These are phyloP conservation scores for Petasospora fabianii DNA, from an alignment of 1,139 yeast species.

Conservation along the genomic window DNA sequence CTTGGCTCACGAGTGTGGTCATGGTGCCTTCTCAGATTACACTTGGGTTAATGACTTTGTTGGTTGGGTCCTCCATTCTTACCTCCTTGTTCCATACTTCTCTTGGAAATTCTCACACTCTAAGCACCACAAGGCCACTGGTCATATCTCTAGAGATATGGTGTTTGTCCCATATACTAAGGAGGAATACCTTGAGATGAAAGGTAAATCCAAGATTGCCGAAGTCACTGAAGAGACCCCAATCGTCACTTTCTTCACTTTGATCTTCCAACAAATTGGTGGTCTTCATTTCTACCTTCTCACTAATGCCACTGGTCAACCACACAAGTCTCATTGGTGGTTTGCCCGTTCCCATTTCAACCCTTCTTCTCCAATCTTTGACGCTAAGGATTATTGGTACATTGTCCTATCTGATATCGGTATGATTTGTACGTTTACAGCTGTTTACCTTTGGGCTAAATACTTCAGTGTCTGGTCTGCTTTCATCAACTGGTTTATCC, in stretches of 20 bases:
- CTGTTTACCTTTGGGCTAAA: slow-evolving; percentile 61
- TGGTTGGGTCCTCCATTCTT: slow-evolving; percentile 83
- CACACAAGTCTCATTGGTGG: slow-evolving; percentile 48
- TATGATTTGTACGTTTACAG: slow-evolving; percentile 48
- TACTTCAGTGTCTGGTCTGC: slow-evolving; percentile 61
- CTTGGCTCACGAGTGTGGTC: slow-evolving; percentile 89
- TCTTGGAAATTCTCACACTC: slow-evolving; percentile 83
- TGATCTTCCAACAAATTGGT: slow-evolving; percentile 68
- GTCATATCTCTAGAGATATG: slow-evolving; percentile 76
- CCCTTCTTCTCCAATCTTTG: slow-evolving; percentile 73
- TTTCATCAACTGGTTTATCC: slow-evolving; percentile 68
- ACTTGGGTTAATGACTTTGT: slow-evolving; percentile 65
- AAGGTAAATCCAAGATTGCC: slow-evolving; percentile 46
- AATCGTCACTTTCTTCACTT: slow-evolving; percentile 48
- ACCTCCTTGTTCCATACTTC: slow-evolving; percentile 75
- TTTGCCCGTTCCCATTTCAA: slow-evolving; percentile 59
- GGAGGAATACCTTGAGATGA: slow-evolving; percentile 32
- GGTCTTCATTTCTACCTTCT: slow-evolving; percentile 69
- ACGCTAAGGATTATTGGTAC: slow-evolving; percentile 64
- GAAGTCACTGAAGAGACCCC: slow-evolving; percentile 77
- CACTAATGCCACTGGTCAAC: slow-evolving; percentile 77
- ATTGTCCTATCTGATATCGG: slow-evolving; percentile 74
- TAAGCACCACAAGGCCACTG: slow-evolving; percentile 87
- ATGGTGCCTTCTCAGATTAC: slow-evolving; percentile 76
- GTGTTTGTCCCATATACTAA: slow-evolving; percentile 74